phyloP scores from a whole-genome alignment of 2,329 filamentous ascomycete genomes.

The Lecanicillium sp. region DNA sequence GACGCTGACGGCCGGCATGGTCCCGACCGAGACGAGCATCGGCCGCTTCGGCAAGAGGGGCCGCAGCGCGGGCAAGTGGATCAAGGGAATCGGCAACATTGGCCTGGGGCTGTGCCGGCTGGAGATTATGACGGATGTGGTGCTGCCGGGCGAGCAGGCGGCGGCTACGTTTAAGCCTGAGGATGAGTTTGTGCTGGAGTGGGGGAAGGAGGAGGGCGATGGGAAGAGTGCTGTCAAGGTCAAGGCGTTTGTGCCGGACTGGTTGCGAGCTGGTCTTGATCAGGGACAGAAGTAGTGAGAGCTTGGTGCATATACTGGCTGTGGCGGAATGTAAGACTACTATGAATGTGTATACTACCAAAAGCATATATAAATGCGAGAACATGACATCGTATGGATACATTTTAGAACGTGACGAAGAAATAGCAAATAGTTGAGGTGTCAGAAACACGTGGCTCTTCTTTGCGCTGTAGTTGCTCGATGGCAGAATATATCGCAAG shows the following conservation, averaged over 20 bases:
- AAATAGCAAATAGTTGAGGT: no score
- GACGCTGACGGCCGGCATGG: slow-evolving; percentile 22
- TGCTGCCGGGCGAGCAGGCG: slow-evolving; percentile 59
- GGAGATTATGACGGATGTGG: slow-evolving; percentile 82
- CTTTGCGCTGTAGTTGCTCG: no score
- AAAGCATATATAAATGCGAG: no score
- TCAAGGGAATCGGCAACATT: slow-evolving; percentile 73
- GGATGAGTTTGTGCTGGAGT: slow-evolving; percentile 54
- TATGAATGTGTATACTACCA: no score
- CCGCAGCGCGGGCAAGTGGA: slow-evolving; percentile 73
- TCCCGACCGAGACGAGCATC: slow-evolving; percentile 41
- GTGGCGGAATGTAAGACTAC: no score
- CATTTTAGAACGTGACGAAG: no score
- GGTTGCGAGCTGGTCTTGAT: slow-evolving; percentile 46
- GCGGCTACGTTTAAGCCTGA: slow-evolving; percentile 53
- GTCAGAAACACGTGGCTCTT: no score
- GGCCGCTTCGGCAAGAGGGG: slow-evolving; percentile 46
- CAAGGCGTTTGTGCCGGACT: slow-evolving; percentile 79
- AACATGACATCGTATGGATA: no score
- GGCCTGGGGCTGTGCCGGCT: slow-evolving; percentile 81
- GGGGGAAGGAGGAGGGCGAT: slow-evolving; percentile 34
- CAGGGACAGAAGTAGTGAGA: slow-evolving; percentile 12
- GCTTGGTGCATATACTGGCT: not conserved
- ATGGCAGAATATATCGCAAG: no score
- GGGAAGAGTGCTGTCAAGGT: slow-evolving; percentile 39